Evolutionary conservation across 2,329 filamentous ascomycete genomes (phyloP).

Genomic region (Colletotrichum paranaense): DNA sequence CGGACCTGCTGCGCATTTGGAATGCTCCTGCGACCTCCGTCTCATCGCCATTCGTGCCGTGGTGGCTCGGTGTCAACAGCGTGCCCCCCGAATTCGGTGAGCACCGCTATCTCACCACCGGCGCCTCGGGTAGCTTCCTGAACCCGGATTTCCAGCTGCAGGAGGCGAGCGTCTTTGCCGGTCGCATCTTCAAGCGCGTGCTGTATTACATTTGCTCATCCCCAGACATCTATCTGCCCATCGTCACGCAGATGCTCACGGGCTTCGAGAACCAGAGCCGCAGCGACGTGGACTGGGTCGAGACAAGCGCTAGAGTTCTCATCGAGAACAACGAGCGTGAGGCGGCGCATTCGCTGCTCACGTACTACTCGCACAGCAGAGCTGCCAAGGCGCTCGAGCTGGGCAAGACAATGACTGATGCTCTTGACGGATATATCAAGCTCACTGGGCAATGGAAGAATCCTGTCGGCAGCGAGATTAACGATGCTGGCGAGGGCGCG

Average conservation of each 20-base stretch:
- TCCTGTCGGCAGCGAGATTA: conserved; percentile 44
- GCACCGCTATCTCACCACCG: conserved; percentile 43
- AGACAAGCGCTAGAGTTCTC: conserved; percentile 37
- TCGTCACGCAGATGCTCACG: conserved; percentile 41
- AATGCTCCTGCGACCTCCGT: conserved; percentile 42
- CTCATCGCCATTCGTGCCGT: conserved; percentile 42
- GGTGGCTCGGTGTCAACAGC: conserved; percentile 41
- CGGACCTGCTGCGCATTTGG: conserved; percentile 41
- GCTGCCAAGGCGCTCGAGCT: conserved; percentile 39
- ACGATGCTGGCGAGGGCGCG: conserved; percentile 44
- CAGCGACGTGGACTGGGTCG: conserved; percentile 39
- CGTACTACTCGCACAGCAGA: conserved; percentile 39
- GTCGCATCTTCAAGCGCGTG: conserved; percentile 43
- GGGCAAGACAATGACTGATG: conserved; percentile 36
- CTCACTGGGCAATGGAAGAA: conserved; percentile 39
- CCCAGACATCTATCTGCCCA: conserved; percentile 38
- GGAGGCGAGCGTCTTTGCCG: conserved; percentile 41
- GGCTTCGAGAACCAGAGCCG: conserved; percentile 40
- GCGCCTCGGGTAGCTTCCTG: conserved; percentile 41
- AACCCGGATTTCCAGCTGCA: conserved; percentile 42
- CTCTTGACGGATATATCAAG: conserved; percentile 42
- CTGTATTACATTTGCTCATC: conserved; percentile 44
- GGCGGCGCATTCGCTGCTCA: conserved; percentile 38
- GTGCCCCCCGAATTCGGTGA: conserved; percentile 42
- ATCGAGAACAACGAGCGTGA: conserved; percentile 35